Evolutionary conservation across 176 grass and related monocot species (phyloP).

Genomic region (Guadua angustifolia): DNA sequence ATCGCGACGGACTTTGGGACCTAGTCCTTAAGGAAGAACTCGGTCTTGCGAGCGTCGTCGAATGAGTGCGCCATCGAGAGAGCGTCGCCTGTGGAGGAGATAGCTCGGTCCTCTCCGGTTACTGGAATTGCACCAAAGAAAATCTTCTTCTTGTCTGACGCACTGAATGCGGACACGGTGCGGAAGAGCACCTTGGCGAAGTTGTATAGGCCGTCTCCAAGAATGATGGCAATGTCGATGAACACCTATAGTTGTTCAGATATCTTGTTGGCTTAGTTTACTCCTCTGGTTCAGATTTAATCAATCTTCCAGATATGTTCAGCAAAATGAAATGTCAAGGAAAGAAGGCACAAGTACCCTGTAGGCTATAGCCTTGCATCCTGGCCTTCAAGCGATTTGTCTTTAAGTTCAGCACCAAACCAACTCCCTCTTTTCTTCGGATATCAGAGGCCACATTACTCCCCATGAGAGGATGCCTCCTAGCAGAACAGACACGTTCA

Average conservation of each 20-base stretch:
- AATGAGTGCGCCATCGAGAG: neutral
- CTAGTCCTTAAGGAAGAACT: constrained; percentile 49
- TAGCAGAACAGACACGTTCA: constrained; percentile 29
- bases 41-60: constrained; percentile 38
- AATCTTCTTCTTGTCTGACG: neutral
- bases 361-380: constrained; percentile 67
- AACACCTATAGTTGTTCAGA: constrained; percentile 25
- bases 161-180: neutral
- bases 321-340: too few relatives aligned
- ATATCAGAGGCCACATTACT: constrained; percentile 36
- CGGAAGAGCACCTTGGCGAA: neutral
- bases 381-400: constrained; percentile 19
- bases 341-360: constrained; percentile 39
- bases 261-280: neutral
- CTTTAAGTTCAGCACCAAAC: neutral
- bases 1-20: constrained; percentile 30
- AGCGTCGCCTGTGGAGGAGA: neutral
- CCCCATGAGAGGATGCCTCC: constrained; percentile 39
- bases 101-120: neutral
- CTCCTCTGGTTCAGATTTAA: neutral
- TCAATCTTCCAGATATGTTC: neutral
- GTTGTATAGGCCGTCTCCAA: neutral
- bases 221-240: constrained; percentile 10
- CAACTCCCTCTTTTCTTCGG: constrained; percentile 13
- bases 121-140: constrained; percentile 24